Evolutionary conservation across 495 filamentous ascomycete species (phyloP), one percentile per base, ranked within the genome.

Genomic region (Penicillium ucsense): DNA sequence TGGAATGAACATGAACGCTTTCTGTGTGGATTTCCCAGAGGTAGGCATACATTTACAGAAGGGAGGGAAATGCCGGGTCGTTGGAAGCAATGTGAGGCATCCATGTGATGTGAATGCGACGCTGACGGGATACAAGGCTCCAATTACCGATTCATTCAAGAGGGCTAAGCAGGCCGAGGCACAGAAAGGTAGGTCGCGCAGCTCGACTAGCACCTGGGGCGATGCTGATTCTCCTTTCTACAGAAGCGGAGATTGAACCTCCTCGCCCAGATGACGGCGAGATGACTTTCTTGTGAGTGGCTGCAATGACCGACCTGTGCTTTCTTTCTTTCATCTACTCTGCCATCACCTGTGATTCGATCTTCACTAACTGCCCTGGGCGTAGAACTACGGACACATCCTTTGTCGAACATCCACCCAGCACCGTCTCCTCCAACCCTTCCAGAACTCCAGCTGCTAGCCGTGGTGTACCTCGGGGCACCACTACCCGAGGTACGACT

Each of bases 11-110:
- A 94, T 98, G 88, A 97, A 96, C 66, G 92, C 94, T 4, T 98
- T 96, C 60, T 98, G 92, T 63, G 90, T 97, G 35, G 92, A 97
- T 68, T 97, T 97, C 62, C 87, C 89, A 0, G 94, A 98, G 80
- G 89, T 90, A 71, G 46, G 56, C 29, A 35, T 11, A 35, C 89
- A 70, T 46, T 54, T 27, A 29, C 28, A 32, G 32, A 4, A 12
- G 8, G 33, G 5, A 34, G 20, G 20, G 20, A 20, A 1, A 20
- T 20, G 20, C 20, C 20, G 20, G 20, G 20, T 20, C 20, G 20
- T 20, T 20, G 20, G 20, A 20, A 20, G 20, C 20, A 20, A 20
- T 20, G 20, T 20, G 20, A 20, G 20, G 20, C 20, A 20, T 20
- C 20, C 20, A 20, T 20, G 20, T 20, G 20, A 20, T 20, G 20